A percentile compares a stretch with the other conserved stretches of the same genome.
phyloP scores from a whole-genome alignment of 257 asterid genomes.

The Fraxinus pennsylvanica region DNA sequence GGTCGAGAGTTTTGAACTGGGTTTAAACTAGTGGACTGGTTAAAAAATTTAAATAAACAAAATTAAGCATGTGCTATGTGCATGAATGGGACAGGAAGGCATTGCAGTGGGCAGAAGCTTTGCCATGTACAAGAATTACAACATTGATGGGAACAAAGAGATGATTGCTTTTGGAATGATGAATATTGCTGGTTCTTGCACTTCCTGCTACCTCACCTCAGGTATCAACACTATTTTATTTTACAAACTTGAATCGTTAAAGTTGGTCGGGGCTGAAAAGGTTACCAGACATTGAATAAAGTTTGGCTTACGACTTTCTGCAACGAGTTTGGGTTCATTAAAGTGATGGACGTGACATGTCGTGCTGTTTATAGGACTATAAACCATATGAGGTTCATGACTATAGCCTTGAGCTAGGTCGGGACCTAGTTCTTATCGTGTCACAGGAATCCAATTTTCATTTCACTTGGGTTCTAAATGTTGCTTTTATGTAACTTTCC shows the following conservation, averaged over 20 bases:
- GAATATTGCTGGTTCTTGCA: slow-evolving; percentile 92
- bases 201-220: slow-evolving; percentile 89
- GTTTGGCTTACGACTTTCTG: background rate
- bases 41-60: too few species aligned
- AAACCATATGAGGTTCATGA: too few species aligned
- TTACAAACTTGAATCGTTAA: too few species aligned
- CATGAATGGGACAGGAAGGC: slow-evolving; percentile 65
- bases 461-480: background rate
- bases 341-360: too few species aligned
- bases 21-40: too few species aligned
- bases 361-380: too few species aligned
- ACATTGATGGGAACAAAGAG: slow-evolving; percentile 96
- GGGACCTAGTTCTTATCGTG: background rate
- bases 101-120: slow-evolving; percentile 96
- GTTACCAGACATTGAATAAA: too few species aligned
- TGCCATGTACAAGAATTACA: slow-evolving; percentile 87
- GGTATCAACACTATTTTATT: slow-evolving; percentile 36
- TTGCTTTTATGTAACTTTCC: slow-evolving; percentile 5
- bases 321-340: background rate
- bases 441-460: background rate
- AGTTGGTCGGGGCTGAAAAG: background rate
- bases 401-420: too few species aligned
- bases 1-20: background rate
- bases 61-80: background rate
- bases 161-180: slow-evolving; percentile 94